phyloP scores from a whole-genome alignment of 768 basidiomycete species.

The Leccinum aurantiacum region DNA sequence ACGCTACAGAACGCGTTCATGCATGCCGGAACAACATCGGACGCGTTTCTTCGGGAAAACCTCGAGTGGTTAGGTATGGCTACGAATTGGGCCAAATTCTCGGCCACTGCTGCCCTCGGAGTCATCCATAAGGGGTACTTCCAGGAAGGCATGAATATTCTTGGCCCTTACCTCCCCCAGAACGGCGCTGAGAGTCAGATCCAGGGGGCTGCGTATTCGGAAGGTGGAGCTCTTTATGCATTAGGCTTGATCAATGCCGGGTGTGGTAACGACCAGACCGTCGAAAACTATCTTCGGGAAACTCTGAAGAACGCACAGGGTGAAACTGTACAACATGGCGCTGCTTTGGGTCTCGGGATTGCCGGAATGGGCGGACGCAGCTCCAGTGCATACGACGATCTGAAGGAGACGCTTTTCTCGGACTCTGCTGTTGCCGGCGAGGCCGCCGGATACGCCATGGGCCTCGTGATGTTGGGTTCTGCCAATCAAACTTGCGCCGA shows the following conservation, averaged over 20 bases:
- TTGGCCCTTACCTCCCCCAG: conserved; percentile 91
- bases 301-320: conserved; percentile 71
- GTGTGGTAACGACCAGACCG: conserved; percentile 64
- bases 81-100: conserved; percentile 98
- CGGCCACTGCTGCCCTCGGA: conserved; percentile 93
- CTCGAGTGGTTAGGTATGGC: conserved; percentile 95
- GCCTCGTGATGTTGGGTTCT: conserved; percentile 96
- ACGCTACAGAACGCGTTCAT: conserved; percentile 97
- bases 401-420: conserved; percentile 85
- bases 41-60: conserved; percentile 90
- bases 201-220: conserved; percentile 81
- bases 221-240: conserved; percentile 95
- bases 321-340: conserved; percentile 95
- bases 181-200: conserved; percentile 73
- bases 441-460: conserved; percentile 96
- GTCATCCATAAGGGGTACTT: conserved; percentile 98
- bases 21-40: conserved; percentile 97
- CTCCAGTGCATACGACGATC: conserved; percentile 85
- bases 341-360: conserved; percentile 94
- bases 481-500: conserved; percentile 74
- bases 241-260: conserved; percentile 94
- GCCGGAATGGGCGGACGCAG: conserved; percentile 92
- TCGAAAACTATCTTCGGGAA: conserved; percentile 77
- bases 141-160: conserved; percentile 87
- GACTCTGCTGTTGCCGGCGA: conserved; percentile 97